A percentile compares a stretch with the other conserved stretches of the same genome.
Conservation (phyloP, 1,284 basidiomycete species). For the Macrocybe sp. region DNA sequence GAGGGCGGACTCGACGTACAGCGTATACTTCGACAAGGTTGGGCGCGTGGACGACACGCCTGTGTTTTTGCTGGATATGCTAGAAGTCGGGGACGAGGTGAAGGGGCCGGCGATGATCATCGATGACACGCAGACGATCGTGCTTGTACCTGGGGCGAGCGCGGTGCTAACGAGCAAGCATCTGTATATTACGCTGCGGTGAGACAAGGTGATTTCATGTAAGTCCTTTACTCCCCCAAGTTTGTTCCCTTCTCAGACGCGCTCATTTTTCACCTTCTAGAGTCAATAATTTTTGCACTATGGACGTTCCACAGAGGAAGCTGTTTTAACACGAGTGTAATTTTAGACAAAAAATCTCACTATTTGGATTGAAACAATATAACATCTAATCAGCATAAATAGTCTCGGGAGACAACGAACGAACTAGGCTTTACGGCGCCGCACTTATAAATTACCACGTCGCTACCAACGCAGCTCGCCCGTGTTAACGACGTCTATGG, state of each 20-base stretch:
- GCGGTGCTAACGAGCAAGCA: constrained; percentile 68
- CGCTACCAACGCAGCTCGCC: no score
- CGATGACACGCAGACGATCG: constrained; percentile 90
- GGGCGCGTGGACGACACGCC: constrained; percentile 77
- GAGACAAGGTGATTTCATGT: not conserved
- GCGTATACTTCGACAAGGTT: constrained; percentile 76
- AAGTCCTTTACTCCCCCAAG: not conserved
- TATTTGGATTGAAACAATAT: no score
- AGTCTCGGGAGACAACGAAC: no score
- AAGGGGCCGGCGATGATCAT: constrained; percentile 86
- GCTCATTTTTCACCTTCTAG: no score
- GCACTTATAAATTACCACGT: no score
- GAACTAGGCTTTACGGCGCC: no score
- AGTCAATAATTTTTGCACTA: no score
- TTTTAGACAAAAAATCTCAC: no score
- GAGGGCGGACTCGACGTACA: constrained; percentile 48
- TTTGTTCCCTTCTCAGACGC: not conserved
- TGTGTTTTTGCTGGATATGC: constrained; percentile 65
- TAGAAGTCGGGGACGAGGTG: constrained; percentile 69
- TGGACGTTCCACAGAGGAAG: no score
- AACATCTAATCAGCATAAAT: no score
- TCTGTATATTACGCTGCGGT: constrained; percentile 60
- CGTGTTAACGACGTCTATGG: no score
- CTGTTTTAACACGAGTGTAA: no score
- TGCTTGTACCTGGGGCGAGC: constrained; percentile 67